Evolutionary conservation across 1,139 yeast species (phyloP).

Genomic region (Magnusiomyces magnusii): DNA sequence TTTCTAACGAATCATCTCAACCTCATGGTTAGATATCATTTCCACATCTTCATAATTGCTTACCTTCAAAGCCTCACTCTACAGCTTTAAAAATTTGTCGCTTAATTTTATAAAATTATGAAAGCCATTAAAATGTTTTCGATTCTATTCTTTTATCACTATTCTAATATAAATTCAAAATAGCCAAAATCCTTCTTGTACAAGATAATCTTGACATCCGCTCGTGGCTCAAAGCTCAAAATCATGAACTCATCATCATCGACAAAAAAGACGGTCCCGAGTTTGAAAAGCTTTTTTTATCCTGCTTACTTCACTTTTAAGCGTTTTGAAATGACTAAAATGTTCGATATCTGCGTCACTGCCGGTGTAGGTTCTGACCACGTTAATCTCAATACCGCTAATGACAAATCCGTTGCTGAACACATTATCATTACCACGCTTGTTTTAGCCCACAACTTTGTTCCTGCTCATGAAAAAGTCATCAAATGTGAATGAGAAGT

Average conservation of each 20-base stretch:
- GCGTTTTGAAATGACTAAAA: conserved; percentile 62
- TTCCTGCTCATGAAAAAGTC: conserved; percentile 69
- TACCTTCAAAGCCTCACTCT: too few relatives aligned
- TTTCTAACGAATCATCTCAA: too few relatives aligned
- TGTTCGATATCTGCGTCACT: conserved; percentile 63
- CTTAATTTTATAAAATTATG: too few relatives aligned
- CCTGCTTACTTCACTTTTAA: conserved; percentile 69
- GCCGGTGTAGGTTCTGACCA: conserved; percentile 89
- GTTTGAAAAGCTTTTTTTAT: conserved; percentile 61
- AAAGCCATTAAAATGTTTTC: too few relatives aligned
- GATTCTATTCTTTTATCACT: too few relatives aligned
- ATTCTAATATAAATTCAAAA: neutral
- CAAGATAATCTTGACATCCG: conserved; percentile 68
- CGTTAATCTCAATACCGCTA: conserved; percentile 66
- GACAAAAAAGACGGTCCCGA: conserved; percentile 64
- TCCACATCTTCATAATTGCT: too few relatives aligned
- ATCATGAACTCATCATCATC: conserved; percentile 62
- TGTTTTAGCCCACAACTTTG: conserved; percentile 65
- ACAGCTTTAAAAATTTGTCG: too few relatives aligned
- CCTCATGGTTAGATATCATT: too few relatives aligned
- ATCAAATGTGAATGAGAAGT: conserved; percentile 62
- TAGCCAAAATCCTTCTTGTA: conserved; percentile 29
- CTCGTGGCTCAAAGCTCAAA: conserved; percentile 54
- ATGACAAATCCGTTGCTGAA: conserved; percentile 70
- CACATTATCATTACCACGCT: conserved; percentile 72